Evolutionary conservation across 176 grass and related monocot genomes (phyloP), one percentile per base, ranked within the genome.

Genomic region (Cenchrus americanus): DNA sequence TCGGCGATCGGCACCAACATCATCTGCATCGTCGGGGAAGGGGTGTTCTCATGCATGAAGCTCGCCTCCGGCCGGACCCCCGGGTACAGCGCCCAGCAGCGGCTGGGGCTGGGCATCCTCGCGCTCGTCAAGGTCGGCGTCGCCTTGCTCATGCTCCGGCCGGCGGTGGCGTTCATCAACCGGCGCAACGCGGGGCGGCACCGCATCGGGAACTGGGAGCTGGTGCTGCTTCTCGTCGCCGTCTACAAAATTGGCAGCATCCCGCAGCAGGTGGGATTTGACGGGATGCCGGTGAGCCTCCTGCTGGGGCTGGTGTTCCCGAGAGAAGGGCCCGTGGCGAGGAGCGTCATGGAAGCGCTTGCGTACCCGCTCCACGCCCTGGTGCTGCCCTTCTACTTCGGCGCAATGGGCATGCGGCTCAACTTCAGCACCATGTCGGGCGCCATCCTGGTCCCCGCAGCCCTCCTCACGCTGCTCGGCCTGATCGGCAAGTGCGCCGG

Each of bases 231-330:
- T 12, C 82, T 89, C 66, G 22, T 24, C n/a, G 82, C 52, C 69
- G 82, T 89, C 1, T 80, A 69, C 17, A 62, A 43, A 32, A 32
- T 89, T 52, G 77, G 61, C 70, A 69, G 62, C 43, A 61, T 69
- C 43, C 76, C 87, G 32, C 62, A 52, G 15, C 17, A 0, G 1
- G 83, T 78, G 4, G 87, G 82, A 22, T 85, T 89, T 44, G 82
- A 85, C 71, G 82, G 82, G 12, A 75, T 85, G 82, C 82, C 87
- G 30, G 82, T 54, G 30, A 81, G 44, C 32, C 70, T 89, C 44
- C 32, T 89, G 22, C 82, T 89, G 22, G 82, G 87, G 32, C 87
- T 89, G n/a, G 82, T 78, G 53, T 85, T 89, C 62, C 87, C 87
- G 8, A 81, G 82, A 62, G 82, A 89, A 17, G 87, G 87, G 30